Base-by-base conservation (phyloP, 768 basidiomycete species). In the Cystoderma amianthinum region DNA sequence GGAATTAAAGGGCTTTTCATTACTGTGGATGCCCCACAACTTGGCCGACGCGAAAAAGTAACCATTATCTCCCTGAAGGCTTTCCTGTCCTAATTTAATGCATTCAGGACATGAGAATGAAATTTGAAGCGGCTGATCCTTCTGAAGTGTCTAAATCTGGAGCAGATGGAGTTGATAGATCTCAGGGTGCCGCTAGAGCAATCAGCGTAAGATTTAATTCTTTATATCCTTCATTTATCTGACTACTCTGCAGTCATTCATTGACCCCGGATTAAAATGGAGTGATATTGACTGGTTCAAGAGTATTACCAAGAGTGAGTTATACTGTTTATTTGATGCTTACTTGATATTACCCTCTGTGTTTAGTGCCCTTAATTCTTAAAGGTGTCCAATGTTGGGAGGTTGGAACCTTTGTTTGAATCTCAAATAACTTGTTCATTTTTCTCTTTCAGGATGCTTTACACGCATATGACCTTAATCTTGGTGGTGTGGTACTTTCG, bases 11-110 rank as follows among this genome's bases (percentile, higher is more conserved):
- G 75, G 3, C 67, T 98, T 10, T 97, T 98, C 62, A 96, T 98
- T 58, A 97, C 95, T 0, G 95, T 98, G 19, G 95, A 98, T 63
- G 95, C 95, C 0, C 95, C 95, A 4, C 93, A 96, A 50, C 80
- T 98, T 7, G 95, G 95, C 33, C 78, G 93, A 10, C 76, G 94
- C 44, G 93, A 95, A 59, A 93, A 94, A 64, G 79, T 67, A 41
- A 20, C 35, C 32, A 3, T 9, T 6, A 28, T 15, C 19, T 17
- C 15, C 16, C 22, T 15, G 32, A 30, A 12, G 11, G 24, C 11
- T 12, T 33, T 33, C 30, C 4, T 18, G 19, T 25, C 6, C 22
- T 4, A 12, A 12, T 2, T 20, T 17, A 11, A 12, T 42, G 18
- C 7, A 15, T 36, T 10, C 23, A 69, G 80, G 95, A 98, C 55